phyloP scores from a whole-genome alignment of 2,329 filamentous ascomycete genomes.

The Fusarium sp. region DNA sequence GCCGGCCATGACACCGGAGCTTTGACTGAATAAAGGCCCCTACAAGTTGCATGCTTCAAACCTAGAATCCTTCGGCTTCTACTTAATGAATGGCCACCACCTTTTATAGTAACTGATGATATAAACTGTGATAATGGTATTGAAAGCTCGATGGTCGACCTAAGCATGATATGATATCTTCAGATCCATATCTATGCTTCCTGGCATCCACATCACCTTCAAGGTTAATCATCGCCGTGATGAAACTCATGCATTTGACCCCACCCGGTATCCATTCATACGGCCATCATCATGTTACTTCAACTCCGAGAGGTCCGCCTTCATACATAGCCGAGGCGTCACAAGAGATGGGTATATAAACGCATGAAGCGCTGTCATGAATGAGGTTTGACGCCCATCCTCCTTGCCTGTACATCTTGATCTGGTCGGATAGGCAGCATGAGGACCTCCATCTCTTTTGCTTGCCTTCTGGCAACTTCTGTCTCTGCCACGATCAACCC shows the following conservation, averaged over 20 bases:
- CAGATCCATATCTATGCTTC: neutral
- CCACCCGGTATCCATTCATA: neutral
- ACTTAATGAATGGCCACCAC: neutral
- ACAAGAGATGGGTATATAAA: neutral
- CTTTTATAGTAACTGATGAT: neutral
- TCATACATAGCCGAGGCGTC: constrained; percentile 2
- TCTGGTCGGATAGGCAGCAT: neutral
- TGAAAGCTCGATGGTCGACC: neutral
- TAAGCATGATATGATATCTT: neutral
- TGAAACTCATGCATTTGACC: neutral
- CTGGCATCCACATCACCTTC: neutral
- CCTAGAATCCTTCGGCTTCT: rapidly evolving
- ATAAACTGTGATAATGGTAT: neutral
- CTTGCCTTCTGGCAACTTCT: constrained; percentile 8
- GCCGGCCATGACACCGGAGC: neutral
- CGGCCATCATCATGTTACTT: neutral
- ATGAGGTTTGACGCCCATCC: neutral
- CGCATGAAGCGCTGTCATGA: neutral
- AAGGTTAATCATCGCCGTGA: neutral
- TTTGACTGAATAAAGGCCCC: neutral
- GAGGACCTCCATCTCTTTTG: constrained; percentile 4
- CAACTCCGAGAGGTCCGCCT: constrained; percentile 1
- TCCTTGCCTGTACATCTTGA: neutral
- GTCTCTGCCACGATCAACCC: constrained; percentile 24
- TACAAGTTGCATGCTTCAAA: neutral